Percentiles rank a stretch among this genome's conserved stretches.
Evolutionary conservation across 2,329 filamentous ascomycete species (phyloP).

Genomic region (Verticillium dahliae): DNA sequence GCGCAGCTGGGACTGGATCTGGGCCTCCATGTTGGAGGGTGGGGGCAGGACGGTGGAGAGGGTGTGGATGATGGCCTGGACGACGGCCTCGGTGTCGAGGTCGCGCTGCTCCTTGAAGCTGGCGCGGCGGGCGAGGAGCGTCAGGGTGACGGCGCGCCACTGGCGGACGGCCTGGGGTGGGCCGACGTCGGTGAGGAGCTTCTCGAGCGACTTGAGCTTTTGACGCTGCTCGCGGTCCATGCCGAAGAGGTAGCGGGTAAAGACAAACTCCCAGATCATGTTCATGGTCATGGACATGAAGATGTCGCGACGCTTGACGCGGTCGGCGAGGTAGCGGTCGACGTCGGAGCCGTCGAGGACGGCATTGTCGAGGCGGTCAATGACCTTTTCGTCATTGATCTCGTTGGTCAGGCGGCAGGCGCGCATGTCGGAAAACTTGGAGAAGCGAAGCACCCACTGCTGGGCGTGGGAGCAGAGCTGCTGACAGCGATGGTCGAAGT

Average conservation of each 20-base stretch:
- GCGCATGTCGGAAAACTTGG: slow-evolving; percentile 91
- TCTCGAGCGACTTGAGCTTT: slow-evolving; percentile 94
- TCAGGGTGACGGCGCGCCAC: slow-evolving; percentile 94
- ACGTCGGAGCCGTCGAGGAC: slow-evolving; percentile 93
- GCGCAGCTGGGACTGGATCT: slow-evolving; percentile 77
- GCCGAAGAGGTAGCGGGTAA: slow-evolving; percentile 94
- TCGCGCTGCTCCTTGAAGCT: slow-evolving; percentile 78
- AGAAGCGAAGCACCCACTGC: slow-evolving; percentile 96
- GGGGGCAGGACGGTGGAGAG: slow-evolving; percentile 81
- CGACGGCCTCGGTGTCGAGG: slow-evolving; percentile 91
- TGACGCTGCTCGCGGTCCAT: slow-evolving; percentile 98
- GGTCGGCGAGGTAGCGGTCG: slow-evolving; percentile 79
- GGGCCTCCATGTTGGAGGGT: slow-evolving; percentile 69
- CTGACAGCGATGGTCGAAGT: slow-evolving; percentile 91
- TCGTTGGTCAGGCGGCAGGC: slow-evolving; percentile 78
- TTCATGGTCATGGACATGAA: slow-evolving; percentile 99
- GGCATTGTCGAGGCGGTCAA: slow-evolving; percentile 89
- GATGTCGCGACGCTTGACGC: slow-evolving; percentile 81
- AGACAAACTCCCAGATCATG: slow-evolving; percentile 99
- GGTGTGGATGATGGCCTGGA: slow-evolving; percentile 78
- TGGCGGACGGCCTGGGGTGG: slow-evolving; percentile 85
- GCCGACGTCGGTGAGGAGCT: slow-evolving; percentile 81
- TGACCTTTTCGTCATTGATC: slow-evolving; percentile 85
- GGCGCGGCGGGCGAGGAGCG: slow-evolving; percentile 73
- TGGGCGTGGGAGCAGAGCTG: slow-evolving; percentile 93